Conservation (phyloP, 2,329 filamentous ascomycete species). For the Penicillium sp. region DNA sequence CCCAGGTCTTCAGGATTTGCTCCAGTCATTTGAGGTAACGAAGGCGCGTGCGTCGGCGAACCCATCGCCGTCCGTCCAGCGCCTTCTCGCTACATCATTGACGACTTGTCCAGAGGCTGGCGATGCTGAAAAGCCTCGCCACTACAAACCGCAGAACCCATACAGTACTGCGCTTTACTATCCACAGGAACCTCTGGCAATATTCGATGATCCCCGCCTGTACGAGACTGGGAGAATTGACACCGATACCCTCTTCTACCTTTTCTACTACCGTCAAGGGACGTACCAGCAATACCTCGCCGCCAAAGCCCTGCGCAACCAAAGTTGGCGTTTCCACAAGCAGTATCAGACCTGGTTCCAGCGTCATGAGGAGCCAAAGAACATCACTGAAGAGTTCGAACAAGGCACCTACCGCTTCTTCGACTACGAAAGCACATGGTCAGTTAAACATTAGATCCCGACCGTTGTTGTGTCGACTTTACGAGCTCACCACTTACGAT, state of each 20-base stretch:
- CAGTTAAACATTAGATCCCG: constrained; percentile 41
- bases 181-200: constrained; percentile 84
- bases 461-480: not conserved
- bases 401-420: constrained; percentile 99
- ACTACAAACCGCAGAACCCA: constrained; percentile 79
- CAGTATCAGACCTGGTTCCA: constrained; percentile 99
- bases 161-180: constrained; percentile 80
- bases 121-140: constrained; percentile 78
- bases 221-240: constrained; percentile 78
- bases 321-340: constrained; percentile 99
- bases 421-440: constrained; percentile 99
- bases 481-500: constrained; percentile 16
- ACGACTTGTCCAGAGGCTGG: constrained; percentile 68
- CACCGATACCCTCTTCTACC: constrained; percentile 94
- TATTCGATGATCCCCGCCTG: constrained; percentile 86
- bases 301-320: constrained; percentile 94
- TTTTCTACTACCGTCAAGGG: constrained; percentile 98
- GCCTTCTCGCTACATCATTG: constrained; percentile 74
- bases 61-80: constrained; percentile 65
- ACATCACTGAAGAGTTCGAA: constrained; percentile 97
- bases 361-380: constrained; percentile 96
- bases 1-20: constrained; percentile 79
- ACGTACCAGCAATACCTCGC: constrained; percentile 94
- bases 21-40: constrained; percentile 84
- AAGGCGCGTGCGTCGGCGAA: constrained; percentile 65